Base-by-base conservation (phyloP, 805 yeast species). In the Hemisphaericaspora nanyangensis region DNA sequence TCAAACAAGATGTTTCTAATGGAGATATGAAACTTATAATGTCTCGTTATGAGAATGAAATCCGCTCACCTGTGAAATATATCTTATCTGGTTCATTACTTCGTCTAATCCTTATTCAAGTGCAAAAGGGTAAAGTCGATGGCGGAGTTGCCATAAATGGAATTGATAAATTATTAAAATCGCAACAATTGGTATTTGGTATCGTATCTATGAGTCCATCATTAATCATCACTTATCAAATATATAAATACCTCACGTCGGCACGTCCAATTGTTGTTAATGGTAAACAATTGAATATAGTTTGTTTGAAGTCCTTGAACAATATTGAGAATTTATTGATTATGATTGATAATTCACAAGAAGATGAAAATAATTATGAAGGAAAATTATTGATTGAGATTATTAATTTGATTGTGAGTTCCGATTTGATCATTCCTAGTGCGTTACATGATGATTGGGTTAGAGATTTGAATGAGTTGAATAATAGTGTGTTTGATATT, bases 111-210 rank as follows among this genome's bases (percentile, higher is more conserved):
- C 64, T 93, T 52, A 90, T 91, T 45, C 98, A 93, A 60, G 70
- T 93, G n/a, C 99, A 91, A 59, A 91, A 93, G 62, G 83, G 95
- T 10, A 91, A 91, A 61, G 97, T 93, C 6, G 99, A 91, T 58
- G 96, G 95, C 7, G 89, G 85, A 27, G 67, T 89, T 5, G 98
- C 96, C 0, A 76, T 91, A 44, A 78, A 76, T 49, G 98, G 98
- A 7, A 90, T 93, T 45, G 98, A 93, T 61, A 82, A 85, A 55
- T 67, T 91, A 48, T 72, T 93, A 32, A 84, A 88, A 58, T 82
- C 93, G 36, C 99, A 91, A 63, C 95, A 93, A 57, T 74, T 91
- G 39, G 93, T 93, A n/a, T 87, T 91, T 65, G 96, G 95, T 1
- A 67, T 87, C 17, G 85, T 93, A 18, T 96, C 97, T 1, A 81